These are phyloP conservation scores for Pythium angustatum DNA, from an alignment of 352 stramenopile genomes.

Conservation along the genomic window DNA sequence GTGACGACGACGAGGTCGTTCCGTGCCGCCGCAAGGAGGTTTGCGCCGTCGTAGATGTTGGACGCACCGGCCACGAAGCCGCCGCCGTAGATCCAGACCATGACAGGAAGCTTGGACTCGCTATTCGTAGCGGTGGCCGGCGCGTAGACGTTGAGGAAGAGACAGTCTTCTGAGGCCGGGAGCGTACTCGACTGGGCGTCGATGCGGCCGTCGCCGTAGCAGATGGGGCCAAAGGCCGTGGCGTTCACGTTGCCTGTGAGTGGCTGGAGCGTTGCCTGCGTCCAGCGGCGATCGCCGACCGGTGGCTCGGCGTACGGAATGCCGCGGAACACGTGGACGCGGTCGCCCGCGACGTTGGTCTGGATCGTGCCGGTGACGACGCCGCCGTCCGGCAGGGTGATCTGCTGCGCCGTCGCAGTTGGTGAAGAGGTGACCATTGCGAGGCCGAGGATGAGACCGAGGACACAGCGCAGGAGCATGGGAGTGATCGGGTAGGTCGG, in stretches of 20 bases:
- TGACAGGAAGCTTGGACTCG: constrained; percentile 31
- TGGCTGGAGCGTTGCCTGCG: constrained; percentile 9
- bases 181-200: constrained; percentile 6
- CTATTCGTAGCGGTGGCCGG: constrained; percentile 25
- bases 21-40: constrained; percentile 3
- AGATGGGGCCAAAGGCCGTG: constrained; percentile 13
- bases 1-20: constrained; percentile 39
- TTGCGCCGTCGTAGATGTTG: constrained; percentile 13
- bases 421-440: not conserved
- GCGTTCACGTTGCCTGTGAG: constrained; percentile 4
- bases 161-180: constrained; percentile 33
- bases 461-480: not conserved
- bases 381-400: constrained; percentile 1
- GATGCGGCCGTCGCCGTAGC: constrained; percentile 8
- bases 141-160: constrained; percentile 42
- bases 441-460: too few species aligned
- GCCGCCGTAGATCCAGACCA: constrained; percentile 41
- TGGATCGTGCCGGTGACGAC: constrained; percentile 6
- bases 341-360: not conserved
- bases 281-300: constrained; percentile 12
- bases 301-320: constrained; percentile 23
- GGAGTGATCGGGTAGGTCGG: not conserved
- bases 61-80: constrained; percentile 25
- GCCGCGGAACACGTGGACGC: constrained; percentile 14
- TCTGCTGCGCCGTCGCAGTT: not conserved